Percentiles rank a stretch among this genome's conserved stretches.
phyloP scores from a whole-genome alignment of 306 rosid species.

The Prunus armeniaca region DNA sequence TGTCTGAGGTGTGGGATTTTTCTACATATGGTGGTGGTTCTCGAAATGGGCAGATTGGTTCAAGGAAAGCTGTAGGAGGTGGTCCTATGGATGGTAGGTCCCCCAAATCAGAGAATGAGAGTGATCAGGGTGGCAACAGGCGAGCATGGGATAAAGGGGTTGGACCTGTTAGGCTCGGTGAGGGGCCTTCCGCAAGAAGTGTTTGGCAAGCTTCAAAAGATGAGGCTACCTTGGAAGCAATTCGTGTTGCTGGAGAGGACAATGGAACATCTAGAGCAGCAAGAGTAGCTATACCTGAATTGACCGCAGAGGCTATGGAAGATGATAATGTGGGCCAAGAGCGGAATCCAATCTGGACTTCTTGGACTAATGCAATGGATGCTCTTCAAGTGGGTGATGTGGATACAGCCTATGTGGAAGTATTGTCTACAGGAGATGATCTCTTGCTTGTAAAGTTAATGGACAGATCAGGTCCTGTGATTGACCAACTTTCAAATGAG shows the following conservation, averaged over 20 bases:
- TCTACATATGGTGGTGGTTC: slow-evolving; percentile 64
- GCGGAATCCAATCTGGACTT: slow-evolving; percentile 85
- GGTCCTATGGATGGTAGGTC: slow-evolving; percentile 72
- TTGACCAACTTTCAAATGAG: slow-evolving; percentile 77
- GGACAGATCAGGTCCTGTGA: slow-evolving; percentile 92
- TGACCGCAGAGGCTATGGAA: slow-evolving; percentile 73
- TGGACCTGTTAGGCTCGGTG: slow-evolving; percentile 76
- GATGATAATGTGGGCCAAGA: slow-evolving; percentile 70
- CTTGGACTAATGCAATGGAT: slow-evolving; percentile 88
- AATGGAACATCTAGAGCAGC: slow-evolving; percentile 68
- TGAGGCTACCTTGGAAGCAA: slow-evolving; percentile 97
- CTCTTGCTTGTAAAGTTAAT: slow-evolving; percentile 81
- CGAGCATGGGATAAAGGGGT: slow-evolving; percentile 90
- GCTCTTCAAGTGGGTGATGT: slow-evolving; percentile 85
- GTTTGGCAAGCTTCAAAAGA: slow-evolving; percentile 99
- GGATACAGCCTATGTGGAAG: slow-evolving; percentile 85
- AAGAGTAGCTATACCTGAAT: slow-evolving; percentile 82
- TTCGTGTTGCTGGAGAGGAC: slow-evolving; percentile 94
- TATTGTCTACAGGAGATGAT: slow-evolving; percentile 76
- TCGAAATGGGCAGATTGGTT: slow-evolving; percentile 72
- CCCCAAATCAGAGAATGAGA: slow-evolving; percentile 71
- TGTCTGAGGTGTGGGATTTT: slow-evolving; percentile 74
- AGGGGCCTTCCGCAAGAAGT: slow-evolving; percentile 99
- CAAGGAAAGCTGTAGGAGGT: slow-evolving; percentile 70
- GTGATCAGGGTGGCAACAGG: slow-evolving; percentile 76